phyloP scores from a whole-genome alignment of 2,329 filamentous ascomycete genomes.

The Scytalidium sp. region DNA sequence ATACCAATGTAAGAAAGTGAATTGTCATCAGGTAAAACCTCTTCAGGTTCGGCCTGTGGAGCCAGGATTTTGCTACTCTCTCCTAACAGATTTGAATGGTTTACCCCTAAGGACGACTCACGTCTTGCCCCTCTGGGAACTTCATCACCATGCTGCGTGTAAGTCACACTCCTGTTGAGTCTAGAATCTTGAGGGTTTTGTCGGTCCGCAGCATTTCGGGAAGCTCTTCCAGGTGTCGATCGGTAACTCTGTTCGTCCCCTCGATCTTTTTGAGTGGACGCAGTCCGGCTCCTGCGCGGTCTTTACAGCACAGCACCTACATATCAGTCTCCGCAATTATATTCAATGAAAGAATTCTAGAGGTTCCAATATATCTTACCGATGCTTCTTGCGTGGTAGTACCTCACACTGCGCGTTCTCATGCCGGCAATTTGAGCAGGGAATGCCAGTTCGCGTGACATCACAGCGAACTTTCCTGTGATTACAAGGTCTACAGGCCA shows the following conservation, averaged over 20 bases:
- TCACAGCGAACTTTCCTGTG: constrained; percentile 11
- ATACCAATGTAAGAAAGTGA: constrained; percentile 9
- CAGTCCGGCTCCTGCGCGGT: background rate
- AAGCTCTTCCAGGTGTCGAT: too few relatives aligned
- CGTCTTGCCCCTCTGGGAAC: too few relatives aligned
- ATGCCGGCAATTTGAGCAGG: constrained; percentile 12
- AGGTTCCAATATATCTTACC: constrained; percentile 3
- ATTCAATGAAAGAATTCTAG: background rate
- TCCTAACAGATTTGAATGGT: background rate
- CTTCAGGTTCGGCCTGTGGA: constrained; percentile 3
- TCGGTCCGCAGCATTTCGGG: too few relatives aligned
- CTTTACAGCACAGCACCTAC: background rate
- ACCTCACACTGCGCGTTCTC: constrained; percentile 8
- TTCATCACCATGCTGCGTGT: too few relatives aligned
- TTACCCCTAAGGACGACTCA: background rate
- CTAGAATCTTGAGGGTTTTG: too few relatives aligned
- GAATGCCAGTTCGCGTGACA: constrained; percentile 10
- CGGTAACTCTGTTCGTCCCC: too few relatives aligned
- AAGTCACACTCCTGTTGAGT: too few relatives aligned
- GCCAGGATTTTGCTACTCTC: background rate
- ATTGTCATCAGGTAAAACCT: constrained; percentile 8
- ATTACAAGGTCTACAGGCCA: constrained; percentile 11
- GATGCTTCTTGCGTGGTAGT: constrained; percentile 11
- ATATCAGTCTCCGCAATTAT: background rate
- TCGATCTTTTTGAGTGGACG: too few relatives aligned